phyloP scores from a whole-genome alignment of 2,329 filamentous ascomycete species.

The Exserohilum rostratum region DNA sequence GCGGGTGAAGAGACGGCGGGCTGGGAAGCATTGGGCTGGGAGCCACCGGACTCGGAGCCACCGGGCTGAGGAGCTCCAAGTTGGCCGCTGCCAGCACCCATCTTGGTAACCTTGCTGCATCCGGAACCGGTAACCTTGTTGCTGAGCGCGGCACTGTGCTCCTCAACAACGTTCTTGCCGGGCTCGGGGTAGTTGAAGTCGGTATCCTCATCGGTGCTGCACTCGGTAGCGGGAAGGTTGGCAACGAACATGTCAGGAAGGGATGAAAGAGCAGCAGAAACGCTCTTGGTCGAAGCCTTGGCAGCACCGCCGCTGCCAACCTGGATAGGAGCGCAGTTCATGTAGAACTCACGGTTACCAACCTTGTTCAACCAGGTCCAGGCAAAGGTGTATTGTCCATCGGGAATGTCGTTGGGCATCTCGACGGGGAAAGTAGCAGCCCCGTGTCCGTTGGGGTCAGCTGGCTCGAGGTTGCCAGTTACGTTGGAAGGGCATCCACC shows the following conservation, averaged over 20 bases:
- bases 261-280: slow-evolving; percentile 51
- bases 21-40: background rate
- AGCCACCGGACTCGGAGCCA: slow-evolving; percentile 5
- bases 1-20: slow-evolving; percentile 5
- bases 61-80: slow-evolving; percentile 31
- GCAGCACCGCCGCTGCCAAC: slow-evolving; percentile 62
- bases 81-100: slow-evolving; percentile 40
- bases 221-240: slow-evolving; percentile 66
- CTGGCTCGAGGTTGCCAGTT: slow-evolving; percentile 49
- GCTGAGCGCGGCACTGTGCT: slow-evolving; percentile 37
- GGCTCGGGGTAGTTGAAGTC: slow-evolving; percentile 74
- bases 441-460: slow-evolving; percentile 52
- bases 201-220: slow-evolving; percentile 54
- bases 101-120: slow-evolving; percentile 32
- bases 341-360: slow-evolving; percentile 96
- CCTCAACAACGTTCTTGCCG: slow-evolving; percentile 58
- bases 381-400: slow-evolving; percentile 78
- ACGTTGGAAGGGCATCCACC: slow-evolving; percentile 79
- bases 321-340: slow-evolving; percentile 85
- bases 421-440: slow-evolving; percentile 71
- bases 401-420: slow-evolving; percentile 72
- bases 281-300: slow-evolving; percentile 24
- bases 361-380: slow-evolving; percentile 96
- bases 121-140: slow-evolving; percentile 40
- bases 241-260: slow-evolving; percentile 79